These are phyloP conservation scores for Colletotrichum magnum DNA, from an alignment of 2,329 filamentous ascomycete species.

Conservation along the genomic window DNA sequence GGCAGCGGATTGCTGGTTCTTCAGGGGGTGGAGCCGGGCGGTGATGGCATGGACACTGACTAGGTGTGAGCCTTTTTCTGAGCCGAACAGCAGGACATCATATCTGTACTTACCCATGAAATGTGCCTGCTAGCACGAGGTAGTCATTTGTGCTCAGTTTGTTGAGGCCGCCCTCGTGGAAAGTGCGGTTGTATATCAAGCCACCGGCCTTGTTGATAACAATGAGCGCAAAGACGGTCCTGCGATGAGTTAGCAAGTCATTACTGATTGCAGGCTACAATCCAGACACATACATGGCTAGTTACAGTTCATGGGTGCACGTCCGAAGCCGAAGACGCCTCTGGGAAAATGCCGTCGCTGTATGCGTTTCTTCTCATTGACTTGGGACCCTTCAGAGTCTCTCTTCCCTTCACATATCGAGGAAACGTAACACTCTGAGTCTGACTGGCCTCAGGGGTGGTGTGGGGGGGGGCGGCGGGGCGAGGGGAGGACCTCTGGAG, in stretches of 20 bases:
- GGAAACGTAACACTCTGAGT: constrained; percentile 5
- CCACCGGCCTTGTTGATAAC: constrained; percentile 99
- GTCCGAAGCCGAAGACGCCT: constrained; percentile 14
- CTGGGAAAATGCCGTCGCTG: neutral
- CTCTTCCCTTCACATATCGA: neutral
- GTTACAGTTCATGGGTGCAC: constrained; percentile 9
- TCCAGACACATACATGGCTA: constrained; percentile 19
- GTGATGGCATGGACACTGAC: constrained; percentile 79
- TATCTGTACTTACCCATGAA: constrained; percentile 80
- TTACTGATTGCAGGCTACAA: neutral
- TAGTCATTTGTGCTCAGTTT: constrained; percentile 96
- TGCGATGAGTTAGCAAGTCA: constrained; percentile 54
- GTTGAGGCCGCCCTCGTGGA: constrained; percentile 86
- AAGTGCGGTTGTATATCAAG: constrained; percentile 95
- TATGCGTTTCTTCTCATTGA: constrained; percentile 13
- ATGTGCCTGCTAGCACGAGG: constrained; percentile 95
- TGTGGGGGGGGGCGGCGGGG: no score
- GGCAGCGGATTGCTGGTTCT: constrained; percentile 54
- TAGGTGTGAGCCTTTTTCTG: constrained; percentile 33
- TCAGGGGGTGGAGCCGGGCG: constrained; percentile 72
- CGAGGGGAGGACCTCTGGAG: no score
- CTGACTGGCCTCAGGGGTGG: constrained; percentile 24
- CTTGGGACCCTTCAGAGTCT: constrained; percentile 6
- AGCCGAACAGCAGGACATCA: constrained; percentile 34
- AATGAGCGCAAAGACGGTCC: constrained; percentile 95